A percentile compares a stretch with the other conserved stretches of the same genome.
Conservation (phyloP, 2,329 filamentous ascomycete species). For the Lasiodiplodia citricola region DNA sequence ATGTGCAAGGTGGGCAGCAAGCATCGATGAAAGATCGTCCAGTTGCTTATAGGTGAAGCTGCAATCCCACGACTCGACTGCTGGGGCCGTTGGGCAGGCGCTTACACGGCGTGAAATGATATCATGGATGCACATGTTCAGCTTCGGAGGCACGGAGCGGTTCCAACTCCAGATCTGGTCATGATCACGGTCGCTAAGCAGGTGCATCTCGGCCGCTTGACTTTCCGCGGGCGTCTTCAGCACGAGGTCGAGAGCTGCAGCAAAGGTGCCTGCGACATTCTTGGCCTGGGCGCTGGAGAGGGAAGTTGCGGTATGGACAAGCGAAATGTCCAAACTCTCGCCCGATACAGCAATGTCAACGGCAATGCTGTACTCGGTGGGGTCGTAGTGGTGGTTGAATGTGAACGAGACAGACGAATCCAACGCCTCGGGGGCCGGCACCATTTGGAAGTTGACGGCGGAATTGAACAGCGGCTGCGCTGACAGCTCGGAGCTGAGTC, state of each 20-base stretch:
- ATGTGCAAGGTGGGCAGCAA: slow-evolving; percentile 38
- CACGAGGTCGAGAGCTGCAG: slow-evolving; percentile 23
- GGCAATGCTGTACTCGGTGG: slow-evolving; percentile 13
- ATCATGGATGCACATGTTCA: slow-evolving; percentile 30
- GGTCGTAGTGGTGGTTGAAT: slow-evolving; percentile 12
- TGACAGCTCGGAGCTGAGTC: slow-evolving; percentile 51
- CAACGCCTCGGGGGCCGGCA: slow-evolving; percentile 55
- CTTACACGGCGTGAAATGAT: background rate
- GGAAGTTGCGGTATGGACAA: slow-evolving; percentile 26
- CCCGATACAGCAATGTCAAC: slow-evolving; percentile 36
- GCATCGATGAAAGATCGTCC: slow-evolving; percentile 34
- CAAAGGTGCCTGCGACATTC: slow-evolving; percentile 26
- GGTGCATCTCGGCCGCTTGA: slow-evolving; percentile 54
- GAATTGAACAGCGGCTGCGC: slow-evolving; percentile 59
- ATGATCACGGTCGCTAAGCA: slow-evolving; percentile 25
- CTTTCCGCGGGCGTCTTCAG: slow-evolving; percentile 32
- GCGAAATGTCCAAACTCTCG: slow-evolving; percentile 24
- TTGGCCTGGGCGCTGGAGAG: slow-evolving; percentile 11
- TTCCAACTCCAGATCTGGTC: slow-evolving; percentile 14
- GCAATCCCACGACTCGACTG: slow-evolving; percentile 41
- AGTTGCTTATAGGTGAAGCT: slow-evolving; percentile 42
- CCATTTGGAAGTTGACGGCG: slow-evolving; percentile 48
- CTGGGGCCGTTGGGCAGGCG: slow-evolving; percentile 35
- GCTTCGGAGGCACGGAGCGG: slow-evolving; percentile 2
- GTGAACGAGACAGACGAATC: slow-evolving; percentile 36